Evolutionary conservation across 495 filamentous ascomycete species (phyloP).

Genomic region (Penicillium angulare): DNA sequence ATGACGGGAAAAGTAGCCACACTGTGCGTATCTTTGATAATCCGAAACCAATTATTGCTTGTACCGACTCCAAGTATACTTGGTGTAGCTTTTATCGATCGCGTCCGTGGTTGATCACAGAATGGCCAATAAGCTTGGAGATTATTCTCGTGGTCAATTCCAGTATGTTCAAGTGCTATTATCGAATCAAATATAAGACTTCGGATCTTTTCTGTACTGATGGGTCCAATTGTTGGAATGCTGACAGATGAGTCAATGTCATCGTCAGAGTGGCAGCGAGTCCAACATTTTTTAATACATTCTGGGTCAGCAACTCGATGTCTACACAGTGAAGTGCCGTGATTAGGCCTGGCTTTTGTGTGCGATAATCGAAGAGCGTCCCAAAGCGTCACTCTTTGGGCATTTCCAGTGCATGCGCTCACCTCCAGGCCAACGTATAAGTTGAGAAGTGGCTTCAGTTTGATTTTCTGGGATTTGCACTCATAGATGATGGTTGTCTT

Average conservation of each 20-base stretch:
- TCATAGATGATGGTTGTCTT: constrained; percentile 7
- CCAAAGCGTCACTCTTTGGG: constrained; percentile 9
- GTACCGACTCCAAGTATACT: too few relatives aligned
- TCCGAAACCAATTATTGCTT: too few relatives aligned
- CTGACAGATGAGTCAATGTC: not conserved
- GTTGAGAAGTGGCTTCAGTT: constrained; percentile 1
- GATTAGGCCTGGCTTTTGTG: not conserved
- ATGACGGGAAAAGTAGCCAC: too few relatives aligned
- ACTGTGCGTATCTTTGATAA: too few relatives aligned
- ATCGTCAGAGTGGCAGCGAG: not conserved
- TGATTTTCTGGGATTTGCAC: not conserved
- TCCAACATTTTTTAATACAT: constrained; percentile 8
- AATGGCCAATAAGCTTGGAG: constrained; percentile 12
- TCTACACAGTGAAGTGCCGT: not conserved
- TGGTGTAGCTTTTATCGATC: too few relatives aligned
- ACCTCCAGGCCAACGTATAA: constrained; percentile 8
- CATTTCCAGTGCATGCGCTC: constrained; percentile 14
- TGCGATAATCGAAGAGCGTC: constrained; percentile 11
- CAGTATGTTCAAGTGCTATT: constrained; percentile 2
- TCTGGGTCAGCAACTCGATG: constrained; percentile 3
- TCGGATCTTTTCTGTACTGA: not conserved
- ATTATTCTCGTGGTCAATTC: constrained; percentile 3
- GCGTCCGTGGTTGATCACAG: too few relatives aligned
- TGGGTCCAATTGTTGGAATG: too few relatives aligned
- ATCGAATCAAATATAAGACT: constrained; percentile 5